phyloP scores from a whole-genome alignment of 2,329 filamentous ascomycete genomes.

The Aspergillus proliferans region DNA sequence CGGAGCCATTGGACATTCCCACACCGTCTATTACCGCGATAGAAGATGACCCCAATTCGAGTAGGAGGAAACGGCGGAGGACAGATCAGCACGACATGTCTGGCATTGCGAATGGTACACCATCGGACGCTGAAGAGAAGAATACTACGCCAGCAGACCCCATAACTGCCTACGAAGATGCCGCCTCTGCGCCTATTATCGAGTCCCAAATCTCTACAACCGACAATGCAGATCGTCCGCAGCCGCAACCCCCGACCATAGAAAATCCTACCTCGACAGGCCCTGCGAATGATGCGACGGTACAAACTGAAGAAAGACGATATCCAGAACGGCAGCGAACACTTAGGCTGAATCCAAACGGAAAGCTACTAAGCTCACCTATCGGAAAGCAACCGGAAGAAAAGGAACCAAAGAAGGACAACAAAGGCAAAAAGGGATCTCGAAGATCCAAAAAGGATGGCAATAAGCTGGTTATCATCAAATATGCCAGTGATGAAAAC shows the following conservation, averaged over 20 bases:
- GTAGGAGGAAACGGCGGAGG: conserved; percentile 32
- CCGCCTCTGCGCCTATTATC: neutral
- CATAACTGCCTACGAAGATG: neutral
- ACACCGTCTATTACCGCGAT: conserved; percentile 5
- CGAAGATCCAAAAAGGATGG: conserved; percentile 25
- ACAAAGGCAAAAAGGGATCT: conserved; percentile 28
- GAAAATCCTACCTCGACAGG: neutral
- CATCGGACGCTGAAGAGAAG: neutral
- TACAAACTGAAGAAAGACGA: conserved; percentile 1
- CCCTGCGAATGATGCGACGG: neutral
- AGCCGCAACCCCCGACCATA: neutral
- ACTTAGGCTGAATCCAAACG: conserved; percentile 38
- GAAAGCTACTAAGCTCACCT: conserved; percentile 38
- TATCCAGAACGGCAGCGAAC: conserved; percentile 49
- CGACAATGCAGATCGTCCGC: neutral
- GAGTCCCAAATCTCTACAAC: neutral
- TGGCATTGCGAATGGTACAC: conserved; percentile 1
- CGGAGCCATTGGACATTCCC: neutral
- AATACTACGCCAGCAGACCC: neutral
- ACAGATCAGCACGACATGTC: conserved; percentile 14
- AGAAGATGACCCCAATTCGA: conserved; percentile 28
- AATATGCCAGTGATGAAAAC: conserved; percentile 51
- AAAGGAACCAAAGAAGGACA: conserved; percentile 13
- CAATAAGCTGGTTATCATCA: conserved; percentile 47
- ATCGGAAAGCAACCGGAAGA: conserved; percentile 12